phyloP scores from a whole-genome alignment of 2,329 filamentous ascomycete species.

The Colletotrichum trifolii region DNA sequence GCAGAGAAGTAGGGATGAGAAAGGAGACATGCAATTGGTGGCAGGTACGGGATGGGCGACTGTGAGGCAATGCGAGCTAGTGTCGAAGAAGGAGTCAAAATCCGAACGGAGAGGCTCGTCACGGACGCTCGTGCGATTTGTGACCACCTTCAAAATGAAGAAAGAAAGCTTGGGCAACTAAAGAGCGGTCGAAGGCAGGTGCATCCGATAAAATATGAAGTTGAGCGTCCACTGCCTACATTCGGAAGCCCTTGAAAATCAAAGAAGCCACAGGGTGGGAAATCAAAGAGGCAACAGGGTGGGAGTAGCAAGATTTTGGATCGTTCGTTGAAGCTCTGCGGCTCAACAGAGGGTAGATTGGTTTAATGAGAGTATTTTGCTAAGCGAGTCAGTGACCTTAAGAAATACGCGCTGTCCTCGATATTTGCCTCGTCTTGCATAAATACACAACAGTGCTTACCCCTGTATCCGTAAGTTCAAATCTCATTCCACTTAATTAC shows the following conservation, averaged over 20 bases:
- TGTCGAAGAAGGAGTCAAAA: too few relatives aligned
- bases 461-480: neutral
- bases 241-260: constrained; percentile 1
- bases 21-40: too few relatives aligned
- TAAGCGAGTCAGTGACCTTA: constrained; percentile 10
- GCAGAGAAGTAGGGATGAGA: too few relatives aligned
- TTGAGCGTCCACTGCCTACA: too few relatives aligned
- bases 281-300: neutral
- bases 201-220: too few relatives aligned
- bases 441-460: neutral
- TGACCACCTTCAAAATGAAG: too few relatives aligned
- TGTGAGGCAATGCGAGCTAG: too few relatives aligned
- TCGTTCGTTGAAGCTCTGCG: constrained; percentile 3
- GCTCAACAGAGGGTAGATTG: constrained; percentile 33
- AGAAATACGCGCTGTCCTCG: constrained; percentile 6
- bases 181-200: too few relatives aligned
- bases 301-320: neutral
- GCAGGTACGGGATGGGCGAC: too few relatives aligned
- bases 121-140: neutral
- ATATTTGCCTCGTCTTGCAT: too few relatives aligned
- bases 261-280: constrained; percentile 10
- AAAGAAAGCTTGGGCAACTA: too few relatives aligned
- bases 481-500: neutral
- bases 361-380: constrained; percentile 19
- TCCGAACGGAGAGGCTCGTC: neutral